phyloP scores from a whole-genome alignment of 2,329 filamentous ascomycete species.

The Fusarium luffae region DNA sequence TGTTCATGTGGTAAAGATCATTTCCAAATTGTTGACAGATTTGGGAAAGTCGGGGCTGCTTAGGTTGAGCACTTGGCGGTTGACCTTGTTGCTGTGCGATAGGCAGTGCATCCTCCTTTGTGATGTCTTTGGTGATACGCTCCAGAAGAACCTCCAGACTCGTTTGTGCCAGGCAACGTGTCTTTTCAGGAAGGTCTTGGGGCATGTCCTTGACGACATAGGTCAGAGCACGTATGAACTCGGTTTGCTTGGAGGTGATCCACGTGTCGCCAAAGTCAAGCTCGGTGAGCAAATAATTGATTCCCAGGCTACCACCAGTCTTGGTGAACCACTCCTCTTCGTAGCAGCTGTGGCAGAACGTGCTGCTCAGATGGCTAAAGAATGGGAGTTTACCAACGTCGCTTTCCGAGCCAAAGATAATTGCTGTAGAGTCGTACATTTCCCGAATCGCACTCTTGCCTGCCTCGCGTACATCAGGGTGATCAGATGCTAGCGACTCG shows the following conservation, averaged over 20 bases:
- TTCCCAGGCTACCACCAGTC: constrained; percentile 89
- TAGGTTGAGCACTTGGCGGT: constrained; percentile 52
- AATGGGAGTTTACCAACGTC: constrained; percentile 82
- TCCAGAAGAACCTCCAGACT: constrained; percentile 83
- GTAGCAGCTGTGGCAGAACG: constrained; percentile 94
- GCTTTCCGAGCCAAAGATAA: constrained; percentile 80
- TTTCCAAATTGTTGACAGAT: constrained; percentile 87
- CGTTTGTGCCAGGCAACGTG: constrained; percentile 82
- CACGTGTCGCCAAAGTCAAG: constrained; percentile 86
- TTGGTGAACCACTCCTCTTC: constrained; percentile 99
- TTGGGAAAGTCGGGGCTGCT: constrained; percentile 72
- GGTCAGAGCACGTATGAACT: constrained; percentile 90
- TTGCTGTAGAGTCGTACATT: constrained; percentile 79
- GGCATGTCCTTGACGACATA: constrained; percentile 99
- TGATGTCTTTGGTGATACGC: constrained; percentile 80
- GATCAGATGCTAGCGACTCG: constrained; percentile 89
- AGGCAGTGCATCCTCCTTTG: constrained; percentile 75
- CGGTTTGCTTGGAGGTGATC: constrained; percentile 83
- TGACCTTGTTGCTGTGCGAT: constrained; percentile 56
- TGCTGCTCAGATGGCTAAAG: constrained; percentile 83
- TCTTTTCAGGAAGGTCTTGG: constrained; percentile 89
- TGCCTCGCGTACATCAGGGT: constrained; percentile 80
- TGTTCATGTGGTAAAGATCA: constrained; percentile 95
- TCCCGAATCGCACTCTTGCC: constrained; percentile 82
- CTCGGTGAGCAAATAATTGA: constrained; percentile 86